phyloP scores from a whole-genome alignment of 176 grass and related monocot species.

The Oryza longistaminata region DNA sequence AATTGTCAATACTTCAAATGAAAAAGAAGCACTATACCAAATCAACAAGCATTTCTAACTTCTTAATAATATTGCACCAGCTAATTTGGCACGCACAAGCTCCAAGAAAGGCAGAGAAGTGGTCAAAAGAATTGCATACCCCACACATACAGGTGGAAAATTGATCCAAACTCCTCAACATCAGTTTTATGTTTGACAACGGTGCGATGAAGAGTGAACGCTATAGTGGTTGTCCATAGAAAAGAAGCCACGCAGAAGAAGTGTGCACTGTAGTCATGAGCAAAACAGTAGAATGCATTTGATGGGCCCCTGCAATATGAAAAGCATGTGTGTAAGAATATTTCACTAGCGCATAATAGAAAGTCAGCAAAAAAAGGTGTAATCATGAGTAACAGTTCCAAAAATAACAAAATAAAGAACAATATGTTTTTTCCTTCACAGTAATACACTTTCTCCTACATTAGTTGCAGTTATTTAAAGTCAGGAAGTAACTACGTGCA shows the following conservation, averaged over 20 bases:
- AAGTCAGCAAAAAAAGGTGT: background rate
- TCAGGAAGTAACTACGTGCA: conserved; percentile 9
- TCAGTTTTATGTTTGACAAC: conserved; percentile 98
- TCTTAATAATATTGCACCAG: conserved; percentile 5
- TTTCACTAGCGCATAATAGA: conserved; percentile 7
- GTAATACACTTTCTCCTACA: background rate
- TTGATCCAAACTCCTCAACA: conserved; percentile 87
- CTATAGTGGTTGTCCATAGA: conserved; percentile 94
- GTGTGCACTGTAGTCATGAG: conserved; percentile 88
- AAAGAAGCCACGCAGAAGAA: conserved; percentile 97
- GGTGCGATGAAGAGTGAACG: conserved; percentile 91
- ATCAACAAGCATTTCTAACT: conserved; percentile 1
- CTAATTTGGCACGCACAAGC: conserved; percentile 25
- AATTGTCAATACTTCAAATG: background rate
- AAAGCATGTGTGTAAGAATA: background rate
- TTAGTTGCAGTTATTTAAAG: background rate
- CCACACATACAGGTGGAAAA: conserved; percentile 98
- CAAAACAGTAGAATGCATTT: conserved; percentile 93
- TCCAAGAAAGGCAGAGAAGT: conserved; percentile 1
- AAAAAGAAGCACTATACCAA: background rate
- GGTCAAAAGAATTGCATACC: conserved; percentile 48
- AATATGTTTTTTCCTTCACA: background rate
- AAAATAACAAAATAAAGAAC: background rate
- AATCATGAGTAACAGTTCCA: conserved; percentile 7
- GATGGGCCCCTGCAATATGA: conserved; percentile 70